Evolutionary conservation across 805 yeast genomes (phyloP).

Genomic region (Komagataella kurtzmanii): DNA sequence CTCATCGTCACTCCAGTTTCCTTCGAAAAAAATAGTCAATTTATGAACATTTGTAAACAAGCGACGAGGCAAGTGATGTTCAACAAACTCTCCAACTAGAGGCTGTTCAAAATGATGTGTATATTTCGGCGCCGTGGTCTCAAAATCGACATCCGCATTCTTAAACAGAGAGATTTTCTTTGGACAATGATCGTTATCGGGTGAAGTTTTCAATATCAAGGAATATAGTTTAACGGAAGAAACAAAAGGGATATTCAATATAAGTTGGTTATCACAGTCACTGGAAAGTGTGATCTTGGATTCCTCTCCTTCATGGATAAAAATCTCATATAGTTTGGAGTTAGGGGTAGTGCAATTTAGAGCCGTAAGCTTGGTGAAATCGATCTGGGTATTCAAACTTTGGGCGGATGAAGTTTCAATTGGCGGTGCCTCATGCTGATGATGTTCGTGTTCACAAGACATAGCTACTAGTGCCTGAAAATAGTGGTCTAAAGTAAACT

Average conservation of each 20-base stretch:
- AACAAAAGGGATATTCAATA: slow-evolving; percentile 69
- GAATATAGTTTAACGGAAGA: slow-evolving; percentile 63
- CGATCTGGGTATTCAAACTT: slow-evolving; percentile 49
- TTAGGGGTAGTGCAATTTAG: slow-evolving; percentile 44
- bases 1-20: slow-evolving; percentile 49
- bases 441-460: slow-evolving; percentile 15
- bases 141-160: slow-evolving; percentile 62
- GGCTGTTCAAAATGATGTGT: slow-evolving; percentile 52
- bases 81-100: slow-evolving; percentile 57
- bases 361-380: slow-evolving; percentile 44
- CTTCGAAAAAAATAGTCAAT: slow-evolving; percentile 54
- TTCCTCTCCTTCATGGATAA: slow-evolving; percentile 38
- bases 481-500: not conserved
- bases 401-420: slow-evolving; percentile 60
- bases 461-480: not conserved
- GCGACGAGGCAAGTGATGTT: slow-evolving; percentile 70
- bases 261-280: slow-evolving; percentile 74
- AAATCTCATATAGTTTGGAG: slow-evolving; percentile 34
- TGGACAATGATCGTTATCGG: slow-evolving; percentile 50
- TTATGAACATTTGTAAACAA: slow-evolving; percentile 57
- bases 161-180: slow-evolving; percentile 56
- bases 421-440: slow-evolving; percentile 36
- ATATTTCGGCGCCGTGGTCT: slow-evolving; percentile 33
- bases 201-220: slow-evolving; percentile 52
- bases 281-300: slow-evolving; percentile 29